Base-by-base conservation (phyloP, 345 rosid species). In the Euphorbia tirucalli region DNA sequence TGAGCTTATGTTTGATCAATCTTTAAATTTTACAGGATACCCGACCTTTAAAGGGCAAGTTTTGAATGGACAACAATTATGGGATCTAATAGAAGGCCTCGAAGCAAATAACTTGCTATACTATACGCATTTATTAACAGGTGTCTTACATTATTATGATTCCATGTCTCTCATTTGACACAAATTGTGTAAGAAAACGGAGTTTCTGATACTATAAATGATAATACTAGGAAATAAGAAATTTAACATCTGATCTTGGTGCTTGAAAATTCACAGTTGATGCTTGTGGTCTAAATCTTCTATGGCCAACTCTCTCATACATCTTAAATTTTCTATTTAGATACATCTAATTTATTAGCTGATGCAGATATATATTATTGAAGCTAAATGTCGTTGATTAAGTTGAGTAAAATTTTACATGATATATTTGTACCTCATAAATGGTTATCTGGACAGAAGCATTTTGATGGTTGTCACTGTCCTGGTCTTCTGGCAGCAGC, bases 1-100 rank as follows among this genome's bases (percentile, higher is more conserved):
- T 41, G 32, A 18, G 24, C 15, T 65, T 46, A 57, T 79, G 67
- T 68, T 64, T 76, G 28, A 52, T 65, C 60, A 58, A 67, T 31
- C 35, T 56, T 43, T 71, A 71, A 61, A 70, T 28, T 65, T 56
- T 72, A 74, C 86, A 95, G 99, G 98, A 78, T 95, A 95, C 82
- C 99, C 99, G 2, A 86, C 91, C 50, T 90, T 90, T 71, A 95
- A 89, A 74, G 99, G 99, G 46, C 99, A 95, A 72, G 93, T 95
- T 80, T 84, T 95, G 76, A 90, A 95, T 78, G 98, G 99, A 57
- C 80, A 87, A 56, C 93, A 95, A 71, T 78, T 95, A 65, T 92
- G 91, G 86, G 94, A 92, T 54, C 75, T 92, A 78, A 83, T 90
- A 41, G 94, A 95, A 85, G 99, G 99, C 63, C 99, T 95, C 70